phyloP scores from a whole-genome alignment of 2,329 filamentous ascomycete genomes.

The Fusarium sororula region DNA sequence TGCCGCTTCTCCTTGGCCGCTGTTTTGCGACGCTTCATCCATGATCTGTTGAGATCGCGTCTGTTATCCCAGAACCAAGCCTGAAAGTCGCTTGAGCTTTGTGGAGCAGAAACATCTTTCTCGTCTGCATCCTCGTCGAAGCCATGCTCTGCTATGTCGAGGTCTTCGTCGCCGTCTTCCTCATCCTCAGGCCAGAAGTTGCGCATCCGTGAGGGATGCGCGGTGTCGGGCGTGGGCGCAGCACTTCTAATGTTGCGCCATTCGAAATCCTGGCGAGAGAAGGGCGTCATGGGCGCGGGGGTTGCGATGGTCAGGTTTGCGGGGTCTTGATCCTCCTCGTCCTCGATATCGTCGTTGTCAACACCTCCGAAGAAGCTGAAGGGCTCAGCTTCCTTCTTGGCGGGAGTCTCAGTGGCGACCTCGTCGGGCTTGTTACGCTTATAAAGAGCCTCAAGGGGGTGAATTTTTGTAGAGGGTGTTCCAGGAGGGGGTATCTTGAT shows the following conservation, averaged over 20 bases:
- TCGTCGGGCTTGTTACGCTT: slow-evolving; percentile 69
- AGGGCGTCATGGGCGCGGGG: slow-evolving; percentile 80
- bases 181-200: slow-evolving; percentile 62
- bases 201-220: slow-evolving; percentile 74
- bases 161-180: slow-evolving; percentile 47
- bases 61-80: slow-evolving; percentile 75
- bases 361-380: slow-evolving; percentile 81
- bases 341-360: slow-evolving; percentile 57
- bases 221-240: slow-evolving; percentile 94
- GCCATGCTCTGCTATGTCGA: slow-evolving; percentile 44
- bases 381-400: slow-evolving; percentile 59
- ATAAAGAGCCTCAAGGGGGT: slow-evolving; percentile 92
- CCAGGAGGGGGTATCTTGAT: slow-evolving; percentile 63
- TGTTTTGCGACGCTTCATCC: slow-evolving; percentile 71
- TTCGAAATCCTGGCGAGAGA: slow-evolving; percentile 80
- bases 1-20: slow-evolving; percentile 74
- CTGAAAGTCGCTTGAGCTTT: slow-evolving; percentile 63
- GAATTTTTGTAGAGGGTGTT: slow-evolving; percentile 65
- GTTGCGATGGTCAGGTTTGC: slow-evolving; percentile 48
- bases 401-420: slow-evolving; percentile 45
- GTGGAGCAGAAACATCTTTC: slow-evolving; percentile 31
- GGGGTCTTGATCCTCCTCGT: slow-evolving; percentile 59
- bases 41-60: slow-evolving; percentile 70
- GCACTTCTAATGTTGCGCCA: slow-evolving; percentile 82
- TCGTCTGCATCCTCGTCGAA: slow-evolving; percentile 42